Evolutionary conservation across 2,329 filamentous ascomycete species (phyloP), one percentile per base, ranked within the genome.

Genomic region (Talaromyces sp.): DNA sequence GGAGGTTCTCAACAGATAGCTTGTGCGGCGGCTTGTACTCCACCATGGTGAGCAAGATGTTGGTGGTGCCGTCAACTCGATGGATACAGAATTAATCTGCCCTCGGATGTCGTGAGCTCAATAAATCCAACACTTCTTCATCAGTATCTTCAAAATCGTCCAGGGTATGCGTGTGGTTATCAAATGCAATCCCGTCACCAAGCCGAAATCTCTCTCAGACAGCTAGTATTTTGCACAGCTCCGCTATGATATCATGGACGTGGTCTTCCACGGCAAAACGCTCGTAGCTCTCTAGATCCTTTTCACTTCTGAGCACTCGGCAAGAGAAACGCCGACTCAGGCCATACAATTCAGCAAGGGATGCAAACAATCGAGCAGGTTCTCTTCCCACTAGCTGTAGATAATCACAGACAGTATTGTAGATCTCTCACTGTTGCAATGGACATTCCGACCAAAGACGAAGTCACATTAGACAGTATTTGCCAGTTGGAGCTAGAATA

Each of bases 41-140:
- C 4, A 64, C 48, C n/a, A 58, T 63, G 9, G 51, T 62, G 0
- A 66, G 52, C 6, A 65, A 51, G 2, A 56, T 62, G 35, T 57
- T 62, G 1, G 33, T 52, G 15, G 56, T 55, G 8, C 56, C 56
- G 37, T 65, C 62, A n/a, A 63, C 40, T 19, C 61, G 60, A 43
- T 62, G 60, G 28, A 67, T 63, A 45, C 62, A 67, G 36, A 61
- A 66, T 54, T 67, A 60, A 54, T 67, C 63, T 2, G 65, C 57
- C 25, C 17, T 45, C 21, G 50, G 33, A 37, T 31, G 58, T 46
- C 15, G 43, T 33, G 43, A 45, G 13, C 19, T 45, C 33, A 21
- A 40, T 36, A 48, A 21, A 33, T 50, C 61, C 57, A 51, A 58
- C 39, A 57, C 2, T 55, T 58, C 35, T 45, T 43, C 54, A 35